Evolutionary conservation across 352 stramenopile species (phyloP), one percentile per base, ranked within the genome.

Genomic region (Globisporangium takayamanum): DNA sequence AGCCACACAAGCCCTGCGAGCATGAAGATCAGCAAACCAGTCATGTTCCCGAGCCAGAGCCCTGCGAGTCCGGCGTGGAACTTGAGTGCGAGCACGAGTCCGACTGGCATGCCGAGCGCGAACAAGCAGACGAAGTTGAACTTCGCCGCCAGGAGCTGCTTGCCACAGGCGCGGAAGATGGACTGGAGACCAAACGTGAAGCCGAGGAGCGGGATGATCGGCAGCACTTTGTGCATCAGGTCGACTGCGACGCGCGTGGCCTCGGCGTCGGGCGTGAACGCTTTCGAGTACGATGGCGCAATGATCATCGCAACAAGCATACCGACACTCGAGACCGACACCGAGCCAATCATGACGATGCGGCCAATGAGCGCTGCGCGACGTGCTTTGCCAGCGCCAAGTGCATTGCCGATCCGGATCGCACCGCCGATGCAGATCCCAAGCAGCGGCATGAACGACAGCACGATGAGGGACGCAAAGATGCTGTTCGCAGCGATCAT

Each of bases 401-500:
- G 55, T 8, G 70, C 63, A 41, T 76, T 78, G 33, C 70, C 65
- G 14, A 78, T 66, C 3, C 67, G 70, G 30, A 76, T 68, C 42
- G 70, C 68, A 8, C 61, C 66, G n/a, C 61, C 67, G 47, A 72
- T 62, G 36, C 57, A 62, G 10, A 78, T 51, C 16, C 50, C 65
- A 1, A 68, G 37, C n/a, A 75, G 59, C 42, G 69, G 60, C 67
- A 74, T 67, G 53, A 70, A 61, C 20, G 57, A 62, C 15, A 78
- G 65, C 3, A 58, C 61, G 45, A 69, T 53, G 11, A 73, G 53
- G 12, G 61, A 66, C 44, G 64, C 60, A 53, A 73, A 73, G 59
- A 73, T 75, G 51, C 65, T 59, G 50, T 74, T 73, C 5, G 70
- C 69, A 5, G 63, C 56, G 63, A 78, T 76, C 44, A 64, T 58